phyloP scores from a whole-genome alignment of 805 yeast species.

The Saccharomyces jurei region DNA sequence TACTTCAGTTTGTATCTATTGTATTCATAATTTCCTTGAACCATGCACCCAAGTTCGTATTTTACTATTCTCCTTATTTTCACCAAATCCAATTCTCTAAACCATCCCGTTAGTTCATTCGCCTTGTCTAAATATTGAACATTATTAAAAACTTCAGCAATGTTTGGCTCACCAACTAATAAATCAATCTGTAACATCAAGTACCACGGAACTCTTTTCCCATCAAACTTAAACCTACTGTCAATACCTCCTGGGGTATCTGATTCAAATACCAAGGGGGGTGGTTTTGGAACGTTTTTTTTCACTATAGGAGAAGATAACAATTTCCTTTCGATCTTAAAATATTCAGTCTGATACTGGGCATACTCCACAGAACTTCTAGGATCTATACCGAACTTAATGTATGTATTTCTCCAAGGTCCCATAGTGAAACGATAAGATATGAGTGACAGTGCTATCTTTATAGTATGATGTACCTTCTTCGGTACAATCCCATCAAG shows the following conservation, averaged over 20 bases:
- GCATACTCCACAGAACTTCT: slow-evolving; percentile 44
- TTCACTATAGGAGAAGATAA: slow-evolving; percentile 20
- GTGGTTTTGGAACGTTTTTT: slow-evolving; percentile 27
- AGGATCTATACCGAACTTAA: slow-evolving; percentile 76
- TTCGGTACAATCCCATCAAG: slow-evolving; percentile 46
- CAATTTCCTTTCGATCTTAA: slow-evolving; percentile 35
- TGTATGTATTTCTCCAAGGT: slow-evolving; percentile 88
- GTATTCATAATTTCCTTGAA: slow-evolving; percentile 41
- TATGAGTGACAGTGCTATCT: slow-evolving; percentile 76
- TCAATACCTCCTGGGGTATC: slow-evolving; percentile 33
- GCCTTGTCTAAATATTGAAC: slow-evolving; percentile 46
- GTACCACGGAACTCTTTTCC: slow-evolving; percentile 57
- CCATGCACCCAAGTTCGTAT: slow-evolving; percentile 59
- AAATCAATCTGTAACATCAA: slow-evolving; percentile 76
- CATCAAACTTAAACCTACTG: slow-evolving; percentile 57
- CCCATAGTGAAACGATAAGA: slow-evolving; percentile 80
- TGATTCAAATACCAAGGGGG: slow-evolving; percentile 27
- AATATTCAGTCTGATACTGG: slow-evolving; percentile 76
- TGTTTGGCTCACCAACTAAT: slow-evolving; percentile 53
- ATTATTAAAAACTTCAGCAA: slow-evolving; percentile 36
- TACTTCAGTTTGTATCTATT: slow-evolving; percentile 33
- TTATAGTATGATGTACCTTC: slow-evolving; percentile 37
- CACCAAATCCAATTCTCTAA: slow-evolving; percentile 49
- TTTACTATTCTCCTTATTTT: slow-evolving; percentile 62
- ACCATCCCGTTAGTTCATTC: slow-evolving; percentile 60